Evolutionary conservation across 352 stramenopile genomes (phyloP), one percentile per base, ranked within the genome.

Genomic region (Globisporangium echinulatum): DNA sequence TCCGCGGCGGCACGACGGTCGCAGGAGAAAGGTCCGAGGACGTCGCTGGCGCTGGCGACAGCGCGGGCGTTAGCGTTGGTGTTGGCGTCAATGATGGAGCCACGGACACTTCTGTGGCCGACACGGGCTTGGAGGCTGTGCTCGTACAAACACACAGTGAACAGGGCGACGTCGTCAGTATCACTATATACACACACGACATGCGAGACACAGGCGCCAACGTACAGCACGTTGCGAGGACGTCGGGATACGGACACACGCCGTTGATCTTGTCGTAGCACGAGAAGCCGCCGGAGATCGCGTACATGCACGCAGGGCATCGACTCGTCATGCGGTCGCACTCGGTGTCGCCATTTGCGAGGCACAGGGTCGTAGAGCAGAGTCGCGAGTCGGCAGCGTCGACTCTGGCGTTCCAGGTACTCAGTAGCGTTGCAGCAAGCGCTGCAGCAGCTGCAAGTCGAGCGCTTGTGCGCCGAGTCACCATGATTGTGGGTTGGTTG

Each of bases 251-350:
- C 53, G 75, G 75, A 49, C 75, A 84, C 25, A 42, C 58, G 64
- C 53, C 65, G 59, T 58, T 59, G 52, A 82, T 62, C 69, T 75
- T 62, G 64, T 67, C 66, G 64, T 90, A 92, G 75, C 82, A 92
- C 17, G 80, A 90, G 62, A 73, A 87, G 55, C 78, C 79, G 19
- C 77, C 74, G 2, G 71, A 69, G 42, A 89, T 78, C 17, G 64
- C 61, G 63, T 92, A 92, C 64, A 92, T 71, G 50, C 82, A 92
- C 3, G 77, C 70, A 7, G 82, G 82, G 50, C 82, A 92, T 9
- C 38, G 59, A 37, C 47, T 63, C 4, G 62, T 77, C 17, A 62
- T 46, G 39, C 79, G 72, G 39, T 76, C 68, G 59, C 82, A 91
- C 46, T 72, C 61, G 39, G 67, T 79, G 13, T 74, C 69, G n/a